phyloP scores from a whole-genome alignment of 768 basidiomycete species.

The Tylopilus sp. region DNA sequence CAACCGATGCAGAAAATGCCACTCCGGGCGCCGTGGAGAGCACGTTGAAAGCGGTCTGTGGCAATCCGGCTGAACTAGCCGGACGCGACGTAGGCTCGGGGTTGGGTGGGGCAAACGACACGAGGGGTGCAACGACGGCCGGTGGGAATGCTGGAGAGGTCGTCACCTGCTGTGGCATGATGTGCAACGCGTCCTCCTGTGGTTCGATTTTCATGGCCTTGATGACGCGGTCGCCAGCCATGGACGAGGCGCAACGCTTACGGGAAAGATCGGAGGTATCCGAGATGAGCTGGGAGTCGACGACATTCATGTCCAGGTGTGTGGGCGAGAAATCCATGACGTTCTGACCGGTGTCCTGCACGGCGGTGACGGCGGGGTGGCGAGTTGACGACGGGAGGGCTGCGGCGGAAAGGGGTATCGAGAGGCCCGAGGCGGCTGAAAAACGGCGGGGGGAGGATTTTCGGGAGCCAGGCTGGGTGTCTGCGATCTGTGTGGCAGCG shows the following conservation, averaged over 20 bases:
- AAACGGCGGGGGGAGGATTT: conserved; percentile 26
- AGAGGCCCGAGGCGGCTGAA: conserved; percentile 13
- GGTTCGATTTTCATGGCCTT: conserved; percentile 51
- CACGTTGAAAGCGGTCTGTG: conserved; percentile 22
- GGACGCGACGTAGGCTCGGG: conserved; percentile 31
- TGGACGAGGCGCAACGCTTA: conserved; percentile 50
- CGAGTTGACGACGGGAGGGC: conserved; percentile 18
- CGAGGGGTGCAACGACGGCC: conserved; percentile 22
- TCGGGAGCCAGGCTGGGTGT: conserved; percentile 33
- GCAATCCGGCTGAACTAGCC: conserved; percentile 29
- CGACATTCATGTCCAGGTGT: conserved; percentile 9
- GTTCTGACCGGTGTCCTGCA: conserved; percentile 26
- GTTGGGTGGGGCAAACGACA: conserved; percentile 26
- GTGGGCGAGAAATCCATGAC: conserved; percentile 17
- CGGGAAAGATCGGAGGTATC: conserved; percentile 43
- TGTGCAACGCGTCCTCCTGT: conserved; percentile 38
- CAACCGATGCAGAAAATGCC: conserved; percentile 17
- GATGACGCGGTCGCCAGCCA: conserved; percentile 41
- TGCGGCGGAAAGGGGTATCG: conserved; percentile 43
- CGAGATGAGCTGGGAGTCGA: conserved; percentile 25
- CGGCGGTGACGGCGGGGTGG: conserved; percentile 15
- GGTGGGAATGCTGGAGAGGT: conserved; percentile 26
- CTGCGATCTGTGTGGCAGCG: conserved; percentile 38
- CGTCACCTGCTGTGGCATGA: conserved; percentile 18
- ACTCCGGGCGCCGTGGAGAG: conserved; percentile 20